These are phyloP conservation scores for Alternaria ethzedia DNA, from an alignment of 2,329 filamentous ascomycete genomes.

Conservation along the genomic window DNA sequence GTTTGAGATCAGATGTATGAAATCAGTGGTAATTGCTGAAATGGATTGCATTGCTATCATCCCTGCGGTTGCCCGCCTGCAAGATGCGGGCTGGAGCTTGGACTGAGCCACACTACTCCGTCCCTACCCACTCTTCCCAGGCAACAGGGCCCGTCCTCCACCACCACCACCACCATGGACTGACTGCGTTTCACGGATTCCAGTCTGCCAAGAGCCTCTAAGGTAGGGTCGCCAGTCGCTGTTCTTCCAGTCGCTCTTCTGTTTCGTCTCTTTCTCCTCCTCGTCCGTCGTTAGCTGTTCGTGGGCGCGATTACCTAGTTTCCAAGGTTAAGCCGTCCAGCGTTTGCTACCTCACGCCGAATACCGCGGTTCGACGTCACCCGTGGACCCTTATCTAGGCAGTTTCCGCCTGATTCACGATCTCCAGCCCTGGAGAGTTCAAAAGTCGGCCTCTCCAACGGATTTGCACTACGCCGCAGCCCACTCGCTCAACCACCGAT, in stretches of 20 bases:
- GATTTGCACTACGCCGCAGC: constrained; percentile 3
- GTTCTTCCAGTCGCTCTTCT: background rate
- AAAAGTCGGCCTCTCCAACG: background rate
- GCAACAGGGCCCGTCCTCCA: constrained; percentile 22
- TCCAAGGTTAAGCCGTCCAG: background rate
- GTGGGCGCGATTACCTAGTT: background rate
- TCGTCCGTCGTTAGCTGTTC: constrained; percentile 7
- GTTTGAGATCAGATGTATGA: background rate
- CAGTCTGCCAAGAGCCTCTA: constrained; percentile 18
- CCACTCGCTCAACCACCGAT: constrained; percentile 6
- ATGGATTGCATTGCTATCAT: background rate
- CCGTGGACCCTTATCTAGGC: background rate
- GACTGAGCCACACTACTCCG: constrained; percentile 1
- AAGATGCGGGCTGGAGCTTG: constrained; percentile 8
- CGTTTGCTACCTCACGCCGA: constrained; percentile 6
- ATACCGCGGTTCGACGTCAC: constrained; percentile 10
- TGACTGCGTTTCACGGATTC: constrained; percentile 8
- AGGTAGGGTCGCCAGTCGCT: background rate
- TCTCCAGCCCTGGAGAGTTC: background rate
- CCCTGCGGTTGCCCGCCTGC: background rate
- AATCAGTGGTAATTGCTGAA: background rate
- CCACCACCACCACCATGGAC: constrained; percentile 4
- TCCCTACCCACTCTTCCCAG: constrained; percentile 23
- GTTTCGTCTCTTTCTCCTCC: constrained; percentile 4
- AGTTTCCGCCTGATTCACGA: background rate